Conservation (phyloP, 257 asterid genomes). For the Solanum medicagineum region DNA sequence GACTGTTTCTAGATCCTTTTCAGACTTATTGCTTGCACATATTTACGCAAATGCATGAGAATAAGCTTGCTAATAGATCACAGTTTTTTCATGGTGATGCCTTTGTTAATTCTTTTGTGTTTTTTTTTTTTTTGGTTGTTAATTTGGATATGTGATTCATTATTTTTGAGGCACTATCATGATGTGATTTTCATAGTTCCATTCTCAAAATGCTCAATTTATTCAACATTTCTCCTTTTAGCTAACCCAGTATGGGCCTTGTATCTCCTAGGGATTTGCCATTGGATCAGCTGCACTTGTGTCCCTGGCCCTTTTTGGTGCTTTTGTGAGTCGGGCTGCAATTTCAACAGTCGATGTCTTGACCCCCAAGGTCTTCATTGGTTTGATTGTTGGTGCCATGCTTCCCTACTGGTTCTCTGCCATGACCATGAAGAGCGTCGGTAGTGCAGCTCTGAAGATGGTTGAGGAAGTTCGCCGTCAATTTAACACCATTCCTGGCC, state of each 20-base stretch:
- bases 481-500: slow-evolving; percentile 73
- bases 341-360: slow-evolving; percentile 60
- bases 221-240: background rate
- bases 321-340: slow-evolving; percentile 81
- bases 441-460: slow-evolving; percentile 85
- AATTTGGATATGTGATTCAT: background rate
- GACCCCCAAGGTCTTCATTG: slow-evolving; percentile 82
- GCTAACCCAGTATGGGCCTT: background rate
- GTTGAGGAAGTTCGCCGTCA: slow-evolving; percentile 88
- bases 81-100: background rate
- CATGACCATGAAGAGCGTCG: slow-evolving; percentile 95
- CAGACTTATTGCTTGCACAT: no score
- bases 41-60: background rate
- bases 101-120: background rate
- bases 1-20: background rate
- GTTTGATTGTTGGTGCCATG: slow-evolving; percentile 82
- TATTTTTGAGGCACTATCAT: background rate
- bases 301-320: slow-evolving; percentile 81
- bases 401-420: slow-evolving; percentile 96
- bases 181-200: background rate
- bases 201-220: background rate
- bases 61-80: background rate
- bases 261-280: slow-evolving; percentile 56
- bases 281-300: slow-evolving; percentile 91
- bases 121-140: background rate